Conservation (phyloP, 768 basidiomycete genomes). For the Tricholoma terreum region DNA sequence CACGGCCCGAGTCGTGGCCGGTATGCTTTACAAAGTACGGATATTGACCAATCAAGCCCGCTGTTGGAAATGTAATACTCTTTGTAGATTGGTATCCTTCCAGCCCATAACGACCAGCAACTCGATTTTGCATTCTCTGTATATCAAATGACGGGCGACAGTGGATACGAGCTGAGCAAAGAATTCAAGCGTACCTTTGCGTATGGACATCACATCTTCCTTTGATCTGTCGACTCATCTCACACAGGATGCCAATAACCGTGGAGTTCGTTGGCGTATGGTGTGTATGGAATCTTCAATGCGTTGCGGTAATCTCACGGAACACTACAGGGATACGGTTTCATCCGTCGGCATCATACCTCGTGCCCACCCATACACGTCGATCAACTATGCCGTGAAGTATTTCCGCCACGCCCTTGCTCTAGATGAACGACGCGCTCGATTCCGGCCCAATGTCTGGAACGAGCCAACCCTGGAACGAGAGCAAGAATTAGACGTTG, state of each 20-base stretch:
- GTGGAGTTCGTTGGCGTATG: conserved; percentile 34
- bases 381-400: conserved; percentile 21
- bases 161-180: conserved; percentile 27
- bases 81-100: conserved; percentile 29
- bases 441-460: conserved; percentile 23
- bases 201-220: conserved; percentile 7
- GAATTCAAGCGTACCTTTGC: conserved; percentile 31
- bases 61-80: neutral
- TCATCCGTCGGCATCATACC: conserved; percentile 24
- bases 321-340: conserved; percentile 21
- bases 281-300: conserved; percentile 19
- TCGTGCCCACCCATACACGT: conserved; percentile 19
- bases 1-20: conserved; percentile 27
- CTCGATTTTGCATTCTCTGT: conserved; percentile 33
- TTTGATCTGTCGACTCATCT: neutral
- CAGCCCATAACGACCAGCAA: conserved; percentile 29
- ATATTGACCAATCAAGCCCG: neutral
- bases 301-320: neutral
- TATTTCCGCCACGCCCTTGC: conserved; percentile 22
- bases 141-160: conserved; percentile 25
- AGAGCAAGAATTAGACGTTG: conserved; percentile 23
- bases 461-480: conserved; percentile 17
- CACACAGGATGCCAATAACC: conserved; percentile 15
- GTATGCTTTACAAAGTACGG: conserved; percentile 32
- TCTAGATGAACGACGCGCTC: conserved; percentile 22